Evolutionary conservation across 805 yeast species (phyloP).

Genomic region (Kodamaea lidongshanica): DNA sequence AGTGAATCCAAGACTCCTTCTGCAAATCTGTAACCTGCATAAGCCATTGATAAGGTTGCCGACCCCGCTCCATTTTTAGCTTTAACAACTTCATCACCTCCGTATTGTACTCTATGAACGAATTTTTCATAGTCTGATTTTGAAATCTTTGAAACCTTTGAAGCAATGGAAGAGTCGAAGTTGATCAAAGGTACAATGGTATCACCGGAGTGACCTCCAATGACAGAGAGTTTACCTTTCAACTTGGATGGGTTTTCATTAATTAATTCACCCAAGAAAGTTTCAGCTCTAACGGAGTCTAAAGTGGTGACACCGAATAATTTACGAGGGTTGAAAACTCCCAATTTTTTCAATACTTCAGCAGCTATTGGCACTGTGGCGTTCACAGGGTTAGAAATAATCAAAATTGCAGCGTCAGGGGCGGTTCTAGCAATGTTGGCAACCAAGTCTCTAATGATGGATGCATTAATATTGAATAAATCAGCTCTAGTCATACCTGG

Average conservation of each 20-base stretch:
- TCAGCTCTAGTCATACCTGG: slow-evolving; percentile 47
- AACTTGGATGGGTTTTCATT: slow-evolving; percentile 25
- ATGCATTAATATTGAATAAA: slow-evolving; percentile 42
- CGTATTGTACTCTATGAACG: slow-evolving; percentile 44
- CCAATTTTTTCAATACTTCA: slow-evolving; percentile 40
- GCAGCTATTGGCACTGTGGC: slow-evolving; percentile 46
- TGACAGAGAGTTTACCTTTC: slow-evolving; percentile 37
- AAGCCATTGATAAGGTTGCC: slow-evolving; percentile 94
- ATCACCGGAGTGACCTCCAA: slow-evolving; percentile 45
- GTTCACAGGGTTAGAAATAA: slow-evolving; percentile 42
- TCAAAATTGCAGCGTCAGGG: slow-evolving; percentile 40
- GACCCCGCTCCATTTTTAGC: slow-evolving; percentile 95
- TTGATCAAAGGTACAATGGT: slow-evolving; percentile 38
- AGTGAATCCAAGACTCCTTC: slow-evolving; percentile 57
- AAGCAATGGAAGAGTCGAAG: slow-evolving; percentile 14
- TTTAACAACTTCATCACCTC: slow-evolving; percentile 94
- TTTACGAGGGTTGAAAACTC: slow-evolving; percentile 41
- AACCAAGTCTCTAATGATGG: slow-evolving; percentile 38
- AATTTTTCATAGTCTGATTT: slow-evolving; percentile 19
- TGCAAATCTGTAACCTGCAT: slow-evolving; percentile 75
- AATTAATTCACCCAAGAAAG: slow-evolving; percentile 36
- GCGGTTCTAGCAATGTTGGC: slow-evolving; percentile 33
- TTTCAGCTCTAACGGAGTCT: slow-evolving; percentile 42
- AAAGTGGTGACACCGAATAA: slow-evolving; percentile 44
- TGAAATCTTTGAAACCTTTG: slow-evolving; percentile 14